Percentiles rank a stretch among this genome's conserved stretches.
Evolutionary conservation across 495 filamentous ascomycete species (phyloP).

Genomic region (Annulohypoxylon maeteangense): DNA sequence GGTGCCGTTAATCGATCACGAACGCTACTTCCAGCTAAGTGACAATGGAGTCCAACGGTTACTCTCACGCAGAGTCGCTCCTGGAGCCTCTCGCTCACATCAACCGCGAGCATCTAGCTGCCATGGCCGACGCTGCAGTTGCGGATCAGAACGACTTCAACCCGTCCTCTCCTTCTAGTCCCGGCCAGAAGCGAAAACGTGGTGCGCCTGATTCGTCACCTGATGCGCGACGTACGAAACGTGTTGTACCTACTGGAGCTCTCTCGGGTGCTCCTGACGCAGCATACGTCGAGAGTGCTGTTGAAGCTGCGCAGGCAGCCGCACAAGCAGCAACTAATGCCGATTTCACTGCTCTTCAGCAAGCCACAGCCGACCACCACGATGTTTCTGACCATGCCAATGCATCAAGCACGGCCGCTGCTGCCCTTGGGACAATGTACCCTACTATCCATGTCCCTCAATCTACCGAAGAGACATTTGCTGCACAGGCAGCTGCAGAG

Average conservation of each 20-base stretch:
- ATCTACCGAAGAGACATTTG: constrained; percentile 75
- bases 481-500: constrained; percentile 53
- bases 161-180: constrained; percentile 45
- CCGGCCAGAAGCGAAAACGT: constrained; percentile 61
- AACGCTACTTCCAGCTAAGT: constrained; percentile 25
- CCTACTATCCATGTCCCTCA: constrained; percentile 76
- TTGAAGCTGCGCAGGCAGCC: constrained; percentile 59
- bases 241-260: constrained; percentile 52
- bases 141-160: constrained; percentile 53
- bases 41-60: constrained; percentile 48
- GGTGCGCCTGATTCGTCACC: constrained; percentile 54
- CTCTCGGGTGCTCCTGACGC: constrained; percentile 52
- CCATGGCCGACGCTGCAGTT: constrained; percentile 58
- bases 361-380: constrained; percentile 57
- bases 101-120: constrained; percentile 45
- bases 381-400: constrained; percentile 59
- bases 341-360: constrained; percentile 62
- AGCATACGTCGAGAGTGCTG: constrained; percentile 57
- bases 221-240: constrained; percentile 58
- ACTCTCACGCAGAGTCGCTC: constrained; percentile 45
- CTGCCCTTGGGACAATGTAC: constrained; percentile 71
- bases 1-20: constrained; percentile 38
- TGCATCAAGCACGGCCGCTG: constrained; percentile 74
- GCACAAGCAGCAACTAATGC: constrained; percentile 54
- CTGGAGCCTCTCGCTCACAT: constrained; percentile 50